Evolutionary conservation across 352 stramenopile genomes (phyloP).

Genomic region (Pythium volutum): DNA sequence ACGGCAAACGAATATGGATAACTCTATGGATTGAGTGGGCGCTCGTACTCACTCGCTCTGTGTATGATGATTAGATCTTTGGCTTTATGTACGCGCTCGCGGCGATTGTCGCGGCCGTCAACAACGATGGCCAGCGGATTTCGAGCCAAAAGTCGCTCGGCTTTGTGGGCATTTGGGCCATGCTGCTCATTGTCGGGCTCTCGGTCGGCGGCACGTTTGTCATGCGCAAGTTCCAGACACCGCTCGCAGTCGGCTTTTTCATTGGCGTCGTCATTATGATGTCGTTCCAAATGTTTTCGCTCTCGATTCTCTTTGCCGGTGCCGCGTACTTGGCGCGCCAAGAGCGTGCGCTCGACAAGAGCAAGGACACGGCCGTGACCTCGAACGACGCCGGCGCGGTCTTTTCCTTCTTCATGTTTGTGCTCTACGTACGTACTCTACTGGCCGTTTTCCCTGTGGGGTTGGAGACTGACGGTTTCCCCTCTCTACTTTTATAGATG

Average conservation of each 20-base stretch:
- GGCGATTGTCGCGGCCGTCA: constrained; percentile 79
- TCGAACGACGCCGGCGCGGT: constrained; percentile 74
- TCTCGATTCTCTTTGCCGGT: constrained; percentile 74
- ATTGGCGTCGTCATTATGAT: constrained; percentile 91
- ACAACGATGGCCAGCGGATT: constrained; percentile 61
- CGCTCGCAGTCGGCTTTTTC: constrained; percentile 86
- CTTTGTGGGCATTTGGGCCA: constrained; percentile 81
- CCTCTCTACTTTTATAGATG: constrained; percentile 29
- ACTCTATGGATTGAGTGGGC: too few relatives aligned
- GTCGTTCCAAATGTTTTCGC: constrained; percentile 85
- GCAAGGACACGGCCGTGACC: constrained; percentile 62
- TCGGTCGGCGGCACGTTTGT: constrained; percentile 85
- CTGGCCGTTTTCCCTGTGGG: not conserved
- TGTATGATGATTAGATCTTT: constrained; percentile 28
- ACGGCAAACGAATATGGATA: constrained; percentile 35
- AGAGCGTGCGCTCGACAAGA: constrained; percentile 49
- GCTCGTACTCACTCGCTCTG: too few relatives aligned
- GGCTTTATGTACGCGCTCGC: constrained; percentile 85
- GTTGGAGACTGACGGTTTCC: not conserved
- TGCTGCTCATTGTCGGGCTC: constrained; percentile 77
- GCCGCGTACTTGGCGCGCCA: constrained; percentile 67
- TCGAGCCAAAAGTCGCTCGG: constrained; percentile 77
- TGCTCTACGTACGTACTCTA: constrained; percentile 68
- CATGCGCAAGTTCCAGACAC: constrained; percentile 88
- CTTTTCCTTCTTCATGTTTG: constrained; percentile 88